phyloP scores from a whole-genome alignment of 1,284 basidiomycete species.

The Inonotus obliquus region DNA sequence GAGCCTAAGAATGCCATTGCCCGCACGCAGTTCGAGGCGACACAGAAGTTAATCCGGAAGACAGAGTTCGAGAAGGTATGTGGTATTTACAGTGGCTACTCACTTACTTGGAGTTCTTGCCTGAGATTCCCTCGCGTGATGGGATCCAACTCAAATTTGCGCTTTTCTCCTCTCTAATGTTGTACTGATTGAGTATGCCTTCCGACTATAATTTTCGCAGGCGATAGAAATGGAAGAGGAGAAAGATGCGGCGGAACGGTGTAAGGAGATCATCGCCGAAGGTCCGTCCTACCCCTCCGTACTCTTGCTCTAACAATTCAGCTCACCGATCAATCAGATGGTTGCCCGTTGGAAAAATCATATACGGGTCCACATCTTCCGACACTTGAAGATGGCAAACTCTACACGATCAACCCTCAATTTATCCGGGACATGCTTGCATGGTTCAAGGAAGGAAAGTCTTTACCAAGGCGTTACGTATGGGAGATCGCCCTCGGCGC shows the following conservation, averaged over 20 bases:
- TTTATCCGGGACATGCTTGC: constrained; percentile 88
- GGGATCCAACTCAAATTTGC: not conserved
- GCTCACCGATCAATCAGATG: constrained; percentile 39
- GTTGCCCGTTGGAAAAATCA: constrained; percentile 63
- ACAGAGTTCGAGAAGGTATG: constrained; percentile 85
- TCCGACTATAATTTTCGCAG: constrained; percentile 31
- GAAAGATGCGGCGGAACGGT: constrained; percentile 68
- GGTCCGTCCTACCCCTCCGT: constrained; percentile 38
- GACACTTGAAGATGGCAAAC: constrained; percentile 19
- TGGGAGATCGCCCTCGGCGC: constrained; percentile 97
- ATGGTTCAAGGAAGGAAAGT: constrained; percentile 90
- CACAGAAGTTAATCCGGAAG: constrained; percentile 84
- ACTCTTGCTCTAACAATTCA: not conserved
- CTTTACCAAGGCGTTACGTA: constrained; percentile 80
- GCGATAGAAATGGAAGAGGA: constrained; percentile 90
- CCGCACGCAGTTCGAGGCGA: constrained; percentile 77
- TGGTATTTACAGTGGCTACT: no score
- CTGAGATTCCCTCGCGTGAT: no score
- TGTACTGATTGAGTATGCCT: not conserved
- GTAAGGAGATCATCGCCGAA: constrained; percentile 74
- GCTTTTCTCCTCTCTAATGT: not conserved
- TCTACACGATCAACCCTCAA: constrained; percentile 63
- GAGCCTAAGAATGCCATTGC: constrained; percentile 88
- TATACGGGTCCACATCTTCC: constrained; percentile 69
- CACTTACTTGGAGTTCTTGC: no score